phyloP scores from a whole-genome alignment of 257 asterid genomes.

The Cruciata laevipes region DNA sequence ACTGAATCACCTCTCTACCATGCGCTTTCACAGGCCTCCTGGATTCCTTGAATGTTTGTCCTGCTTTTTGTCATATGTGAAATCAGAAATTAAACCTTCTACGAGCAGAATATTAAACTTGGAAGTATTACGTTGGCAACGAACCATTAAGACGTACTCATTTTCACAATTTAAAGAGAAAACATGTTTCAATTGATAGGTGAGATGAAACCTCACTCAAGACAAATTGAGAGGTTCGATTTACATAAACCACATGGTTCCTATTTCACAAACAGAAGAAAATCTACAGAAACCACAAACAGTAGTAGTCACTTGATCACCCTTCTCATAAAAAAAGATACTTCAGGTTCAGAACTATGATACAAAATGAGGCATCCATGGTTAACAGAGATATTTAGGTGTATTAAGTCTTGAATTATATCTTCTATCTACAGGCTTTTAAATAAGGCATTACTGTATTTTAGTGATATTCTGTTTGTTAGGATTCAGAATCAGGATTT shows the following conservation, averaged over 20 bases:
- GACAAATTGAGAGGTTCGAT: not conserved
- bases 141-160: not conserved
- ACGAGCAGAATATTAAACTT: conserved; percentile 7
- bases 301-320: not conserved
- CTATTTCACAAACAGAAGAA: not conserved
- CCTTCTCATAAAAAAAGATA: not conserved
- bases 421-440: not conserved
- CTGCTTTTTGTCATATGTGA: conserved; percentile 37
- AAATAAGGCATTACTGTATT: not conserved
- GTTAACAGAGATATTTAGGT: not conserved
- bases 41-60: conserved; percentile 54
- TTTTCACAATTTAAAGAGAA: not conserved
- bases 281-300: not conserved
- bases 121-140: too few species aligned
- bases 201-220: not conserved
- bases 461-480: not conserved
- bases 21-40: conserved; percentile 83
- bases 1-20: conserved; percentile 89
- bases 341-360: not conserved
- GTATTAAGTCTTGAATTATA: not conserved
- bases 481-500: not conserved
- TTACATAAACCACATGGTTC: not conserved
- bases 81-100: conserved; percentile 17
- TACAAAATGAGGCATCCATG: not conserved
- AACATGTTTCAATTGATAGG: not conserved